Conservation (phyloP, 2,329 filamentous ascomycete species). For the Ophiostoma sp. region DNA sequence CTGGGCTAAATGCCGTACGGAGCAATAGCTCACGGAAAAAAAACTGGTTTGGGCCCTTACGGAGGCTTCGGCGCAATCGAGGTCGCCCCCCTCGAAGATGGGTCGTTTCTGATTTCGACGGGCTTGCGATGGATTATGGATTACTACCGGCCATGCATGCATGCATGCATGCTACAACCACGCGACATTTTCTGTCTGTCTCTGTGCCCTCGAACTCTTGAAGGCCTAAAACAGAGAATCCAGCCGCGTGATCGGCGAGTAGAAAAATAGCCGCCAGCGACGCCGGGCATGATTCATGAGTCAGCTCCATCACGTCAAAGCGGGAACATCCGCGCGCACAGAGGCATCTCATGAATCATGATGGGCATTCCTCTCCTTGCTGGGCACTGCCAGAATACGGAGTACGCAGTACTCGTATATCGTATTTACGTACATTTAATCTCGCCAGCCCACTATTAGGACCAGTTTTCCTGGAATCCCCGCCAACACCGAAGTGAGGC, state of each 20-base stretch:
- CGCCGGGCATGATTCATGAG: not conserved
- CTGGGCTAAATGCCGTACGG: not conserved
- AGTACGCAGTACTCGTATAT: not conserved
- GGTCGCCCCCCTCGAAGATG: not conserved
- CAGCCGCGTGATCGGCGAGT: not conserved
- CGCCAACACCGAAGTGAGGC: constrained; percentile 9
- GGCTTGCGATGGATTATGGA: not conserved
- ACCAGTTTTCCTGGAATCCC: constrained; percentile 3
- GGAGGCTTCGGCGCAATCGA: not conserved
- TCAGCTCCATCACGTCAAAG: not conserved
- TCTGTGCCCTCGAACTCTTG: not conserved
- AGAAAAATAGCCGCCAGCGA: not conserved
- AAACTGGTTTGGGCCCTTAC: not conserved
- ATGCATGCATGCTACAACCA: not conserved
- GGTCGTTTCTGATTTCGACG: not conserved
- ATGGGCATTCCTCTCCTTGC: not conserved
- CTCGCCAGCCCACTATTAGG: not conserved
- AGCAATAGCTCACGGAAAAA: constrained; percentile 1
- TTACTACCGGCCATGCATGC: not conserved
- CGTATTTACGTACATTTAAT: not conserved
- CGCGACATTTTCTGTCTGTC: not conserved
- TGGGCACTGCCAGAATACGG: not conserved
- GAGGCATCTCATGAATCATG: constrained; percentile 1
- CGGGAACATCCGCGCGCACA: constrained; percentile 1
- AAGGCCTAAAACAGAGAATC: constrained; percentile 1